phyloP scores from a whole-genome alignment of 176 grass and related monocot genomes.

The Avena insularis region DNA sequence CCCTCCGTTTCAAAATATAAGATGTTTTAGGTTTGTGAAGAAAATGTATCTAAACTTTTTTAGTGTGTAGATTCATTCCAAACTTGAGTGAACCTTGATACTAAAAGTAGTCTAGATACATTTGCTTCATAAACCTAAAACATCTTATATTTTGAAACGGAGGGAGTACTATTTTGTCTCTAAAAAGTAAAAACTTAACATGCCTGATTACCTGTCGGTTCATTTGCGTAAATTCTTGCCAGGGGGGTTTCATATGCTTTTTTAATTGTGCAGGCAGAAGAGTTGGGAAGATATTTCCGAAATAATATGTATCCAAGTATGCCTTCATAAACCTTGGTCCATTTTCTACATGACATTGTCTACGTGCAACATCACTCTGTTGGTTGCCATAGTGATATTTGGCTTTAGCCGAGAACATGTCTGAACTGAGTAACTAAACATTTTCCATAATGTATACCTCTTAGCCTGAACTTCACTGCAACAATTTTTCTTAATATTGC shows the following conservation, averaged over 20 bases:
- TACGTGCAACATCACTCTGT: neutral
- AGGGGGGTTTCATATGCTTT: neutral
- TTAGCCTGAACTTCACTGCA: neutral
- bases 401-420: constrained; percentile 30
- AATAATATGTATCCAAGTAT: constrained; percentile 99
- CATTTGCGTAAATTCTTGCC: constrained; percentile 23
- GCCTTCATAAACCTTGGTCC: constrained; percentile 15
- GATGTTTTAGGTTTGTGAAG: too few relatives aligned
- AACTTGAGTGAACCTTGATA: too few relatives aligned
- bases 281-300: constrained; percentile 93
- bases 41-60: too few relatives aligned
- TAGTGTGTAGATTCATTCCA: too few relatives aligned
- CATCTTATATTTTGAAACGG: too few relatives aligned
- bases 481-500: neutral
- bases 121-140: too few relatives aligned
- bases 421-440: constrained; percentile 19
- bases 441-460: neutral
- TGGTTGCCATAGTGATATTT: constrained; percentile 21
- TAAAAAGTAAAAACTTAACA: constrained; percentile 8
- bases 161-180: neutral
- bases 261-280: constrained; percentile 73
- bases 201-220: neutral
- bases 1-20: too few relatives aligned
- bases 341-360: constrained; percentile 3
- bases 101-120: too few relatives aligned